Evolutionary conservation across 192 early-diverging fungal species (phyloP), one percentile per base, ranked within the genome.

Genomic region (Phlyctochytrium arcticum): DNA sequence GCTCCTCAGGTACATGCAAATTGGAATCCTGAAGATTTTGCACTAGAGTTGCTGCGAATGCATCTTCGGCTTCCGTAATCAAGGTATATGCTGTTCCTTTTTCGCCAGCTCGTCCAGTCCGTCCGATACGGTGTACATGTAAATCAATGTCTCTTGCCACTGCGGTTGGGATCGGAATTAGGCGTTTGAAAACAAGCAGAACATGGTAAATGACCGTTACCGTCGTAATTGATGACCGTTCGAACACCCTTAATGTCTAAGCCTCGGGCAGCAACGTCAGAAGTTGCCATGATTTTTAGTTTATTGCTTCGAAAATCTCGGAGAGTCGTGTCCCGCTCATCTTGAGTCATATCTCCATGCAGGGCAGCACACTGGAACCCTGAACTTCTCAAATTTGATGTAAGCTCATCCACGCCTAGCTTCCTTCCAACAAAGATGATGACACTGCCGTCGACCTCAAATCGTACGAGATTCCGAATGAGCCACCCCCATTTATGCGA

Each of bases 61-160:
- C 44, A 31, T 89, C 76, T 78, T 96, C 94, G 66, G 91, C 90
- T 48, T 89, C 79, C 7, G 92, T 96, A 60, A 99, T 93, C 60
- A 96, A 83, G 32, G 97, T 99, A 65, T 94, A 91, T 24, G 94
- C 87, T 30, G 74, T 86, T 48, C 97, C 94, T 72, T 84, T 93
- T 75, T 89, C 87, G 48, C 97, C 97, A 48, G 92, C 97, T 62
- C 97, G 88, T 6, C 92, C 97, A 6, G 97, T 99, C 62, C 97
- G 88, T 19, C 97, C 97, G 66, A 93, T 93, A 46, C 97, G 88
- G 67, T 93, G 92, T 3, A 89, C 82, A 78, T 93, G 90, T 0
- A 85, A 80, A 69, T 93, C 90, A 54, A 92, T 92, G 63, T 93
- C 92, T 24, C 84, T 72, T 7, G 92, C 88, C 26, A 86, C 78